Evolutionary conservation across 2,329 filamentous ascomycete genomes (phyloP).

Genomic region (Penicillium sp.): DNA sequence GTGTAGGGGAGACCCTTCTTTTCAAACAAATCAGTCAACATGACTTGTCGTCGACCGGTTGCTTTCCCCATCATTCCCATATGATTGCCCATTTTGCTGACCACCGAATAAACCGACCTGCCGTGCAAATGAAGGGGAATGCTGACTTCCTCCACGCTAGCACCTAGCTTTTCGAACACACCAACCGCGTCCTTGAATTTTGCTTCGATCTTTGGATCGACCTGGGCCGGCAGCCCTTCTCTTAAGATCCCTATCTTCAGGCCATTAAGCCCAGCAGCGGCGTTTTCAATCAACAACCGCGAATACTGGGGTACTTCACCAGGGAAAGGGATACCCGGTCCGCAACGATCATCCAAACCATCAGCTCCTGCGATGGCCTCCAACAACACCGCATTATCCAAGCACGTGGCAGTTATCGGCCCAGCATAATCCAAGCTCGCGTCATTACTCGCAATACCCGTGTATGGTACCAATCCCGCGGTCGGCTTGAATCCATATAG

Average conservation of each 20-base stretch:
- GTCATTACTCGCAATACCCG: constrained; percentile 16
- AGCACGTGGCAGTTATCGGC: constrained; percentile 1
- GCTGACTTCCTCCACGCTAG: neutral
- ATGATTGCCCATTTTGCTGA: constrained; percentile 31
- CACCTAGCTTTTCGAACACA: neutral
- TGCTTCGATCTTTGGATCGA: neutral
- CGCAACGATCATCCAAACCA: neutral
- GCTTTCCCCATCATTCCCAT: constrained; percentile 30
- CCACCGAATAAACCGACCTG: constrained; percentile 13
- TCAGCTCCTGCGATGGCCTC: neutral
- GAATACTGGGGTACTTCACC: neutral
- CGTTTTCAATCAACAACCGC: neutral
- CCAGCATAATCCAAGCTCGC: constrained; percentile 44
- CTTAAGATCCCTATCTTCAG: neutral
- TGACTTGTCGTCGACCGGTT: constrained; percentile 25
- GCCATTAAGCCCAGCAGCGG: neutral
- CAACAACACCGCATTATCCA: neutral
- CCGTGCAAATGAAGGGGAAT: constrained; percentile 1
- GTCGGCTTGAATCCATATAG: constrained; percentile 39
- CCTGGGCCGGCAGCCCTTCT: neutral
- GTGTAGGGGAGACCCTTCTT: constrained; percentile 2
- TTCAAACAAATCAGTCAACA: constrained; percentile 5
- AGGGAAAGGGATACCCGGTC: neutral
- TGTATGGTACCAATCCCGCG: constrained; percentile 40
- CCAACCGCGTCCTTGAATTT: neutral